These are phyloP conservation scores for Mycena pura DNA, from an alignment of 768 basidiomycete genomes.

Conservation along the genomic window DNA sequence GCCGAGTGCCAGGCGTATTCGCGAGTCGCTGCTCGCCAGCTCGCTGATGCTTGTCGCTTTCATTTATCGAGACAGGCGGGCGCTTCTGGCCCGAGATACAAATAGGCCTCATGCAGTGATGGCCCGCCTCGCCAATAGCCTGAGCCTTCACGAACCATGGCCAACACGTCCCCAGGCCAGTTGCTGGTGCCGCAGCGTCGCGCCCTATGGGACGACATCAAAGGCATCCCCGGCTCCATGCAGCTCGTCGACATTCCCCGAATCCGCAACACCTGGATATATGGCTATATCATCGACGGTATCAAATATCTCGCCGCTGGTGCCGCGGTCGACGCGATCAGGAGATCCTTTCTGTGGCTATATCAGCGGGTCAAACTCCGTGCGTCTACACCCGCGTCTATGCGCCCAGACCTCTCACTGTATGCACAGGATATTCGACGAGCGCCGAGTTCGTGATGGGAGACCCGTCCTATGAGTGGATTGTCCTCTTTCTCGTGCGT, in stretches of 20 bases:
- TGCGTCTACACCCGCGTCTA: neutral
- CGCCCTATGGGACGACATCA: slow-evolving; percentile 23
- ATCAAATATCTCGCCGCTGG: slow-evolving; percentile 22
- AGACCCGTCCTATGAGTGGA: slow-evolving; percentile 58
- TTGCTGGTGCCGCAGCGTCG: slow-evolving; percentile 18
- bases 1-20: too few relatives aligned
- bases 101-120: slow-evolving; percentile 20
- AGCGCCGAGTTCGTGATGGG: slow-evolving; percentile 53
- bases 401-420: neutral
- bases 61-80: too few relatives aligned
- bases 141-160: slow-evolving; percentile 1
- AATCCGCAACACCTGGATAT: slow-evolving; percentile 17
- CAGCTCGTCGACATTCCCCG: slow-evolving; percentile 23
- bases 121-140: neutral
- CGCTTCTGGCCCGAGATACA: slow-evolving; percentile 18
- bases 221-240: slow-evolving; percentile 26
- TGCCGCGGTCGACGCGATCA: slow-evolving; percentile 20
- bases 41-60: too few relatives aligned
- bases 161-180: neutral
- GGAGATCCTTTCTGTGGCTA: slow-evolving; percentile 20
- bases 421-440: slow-evolving; percentile 47
- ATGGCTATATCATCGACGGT: slow-evolving; percentile 15
- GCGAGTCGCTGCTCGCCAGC: too few relatives aligned
- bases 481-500: slow-evolving; percentile 50
- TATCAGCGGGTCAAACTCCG: slow-evolving; percentile 21